A percentile compares a stretch with the other conserved stretches of the same genome.
phyloP scores from a whole-genome alignment of 2,329 filamentous ascomycete genomes.

The Aspergillus tamarii region DNA sequence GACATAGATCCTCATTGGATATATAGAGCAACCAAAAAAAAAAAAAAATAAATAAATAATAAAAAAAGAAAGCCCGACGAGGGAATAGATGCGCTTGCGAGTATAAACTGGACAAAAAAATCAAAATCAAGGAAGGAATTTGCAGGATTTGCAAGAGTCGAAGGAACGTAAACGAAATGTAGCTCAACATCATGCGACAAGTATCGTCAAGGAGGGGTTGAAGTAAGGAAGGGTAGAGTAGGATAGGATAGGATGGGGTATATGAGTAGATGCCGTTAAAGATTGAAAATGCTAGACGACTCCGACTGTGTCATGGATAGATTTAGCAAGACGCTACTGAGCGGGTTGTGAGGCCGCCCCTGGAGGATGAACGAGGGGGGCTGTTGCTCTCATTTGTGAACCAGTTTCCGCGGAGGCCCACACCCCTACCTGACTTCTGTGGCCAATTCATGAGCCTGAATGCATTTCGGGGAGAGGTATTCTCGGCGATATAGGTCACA shows the following conservation, averaged over 20 bases:
- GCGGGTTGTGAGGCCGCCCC: slow-evolving; percentile 22
- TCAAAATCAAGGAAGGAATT: not conserved
- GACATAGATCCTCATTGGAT: not conserved
- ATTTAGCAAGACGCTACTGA: slow-evolving; percentile 33
- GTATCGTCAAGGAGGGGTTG: not conserved
- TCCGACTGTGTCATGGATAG: not conserved
- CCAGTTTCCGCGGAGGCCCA: slow-evolving; percentile 8
- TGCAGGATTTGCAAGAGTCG: not conserved
- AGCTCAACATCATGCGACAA: not conserved
- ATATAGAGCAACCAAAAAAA: not conserved
- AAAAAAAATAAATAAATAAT: too few relatives aligned
- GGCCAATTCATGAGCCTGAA: slow-evolving; percentile 38
- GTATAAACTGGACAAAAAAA: not conserved
- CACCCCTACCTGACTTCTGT: slow-evolving; percentile 20
- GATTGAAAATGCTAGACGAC: not conserved
- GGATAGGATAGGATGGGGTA: not conserved
- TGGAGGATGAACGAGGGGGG: not conserved
- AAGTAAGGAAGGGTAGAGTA: not conserved
- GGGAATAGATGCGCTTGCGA: not conserved
- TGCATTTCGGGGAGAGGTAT: slow-evolving; percentile 29
- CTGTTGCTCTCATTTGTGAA: not conserved
- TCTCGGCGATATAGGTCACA: slow-evolving; percentile 35
- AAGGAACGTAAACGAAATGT: not conserved
- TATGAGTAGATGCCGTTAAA: not conserved
- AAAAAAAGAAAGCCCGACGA: not conserved